Evolutionary conservation across 2,329 filamentous ascomycete genomes (phyloP).

Genomic region (Byssochlamys sp.): DNA sequence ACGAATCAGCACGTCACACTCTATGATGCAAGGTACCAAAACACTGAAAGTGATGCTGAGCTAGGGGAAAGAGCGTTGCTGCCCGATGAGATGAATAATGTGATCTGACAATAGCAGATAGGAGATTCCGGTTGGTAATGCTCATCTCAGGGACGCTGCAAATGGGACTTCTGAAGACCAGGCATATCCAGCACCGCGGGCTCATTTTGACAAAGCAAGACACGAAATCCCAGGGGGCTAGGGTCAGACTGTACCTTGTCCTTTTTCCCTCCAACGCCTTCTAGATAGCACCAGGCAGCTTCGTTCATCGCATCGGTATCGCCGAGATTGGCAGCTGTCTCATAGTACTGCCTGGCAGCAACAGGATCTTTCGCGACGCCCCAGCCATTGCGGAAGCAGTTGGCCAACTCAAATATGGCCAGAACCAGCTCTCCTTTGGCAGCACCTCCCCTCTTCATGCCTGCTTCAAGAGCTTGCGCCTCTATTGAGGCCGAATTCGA

Average conservation of each 20-base stretch:
- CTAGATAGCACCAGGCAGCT: conserved; percentile 85
- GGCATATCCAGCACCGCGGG: background rate
- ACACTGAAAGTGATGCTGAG: conserved; percentile 10
- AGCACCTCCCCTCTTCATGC: conserved; percentile 82
- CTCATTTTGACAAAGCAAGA: background rate
- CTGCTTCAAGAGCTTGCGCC: conserved; percentile 70
- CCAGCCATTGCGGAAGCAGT: conserved; percentile 83
- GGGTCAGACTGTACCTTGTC: conserved; percentile 69
- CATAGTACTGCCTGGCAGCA: conserved; percentile 85
- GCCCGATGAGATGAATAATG: conserved; percentile 18
- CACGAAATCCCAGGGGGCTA: conserved; percentile 2
- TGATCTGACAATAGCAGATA: conserved; percentile 10
- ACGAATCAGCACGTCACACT: conserved; percentile 4
- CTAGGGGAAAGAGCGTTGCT: conserved; percentile 20
- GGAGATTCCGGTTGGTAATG: conserved; percentile 2
- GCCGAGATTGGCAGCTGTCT: conserved; percentile 90
- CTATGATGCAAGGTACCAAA: conserved; percentile 13
- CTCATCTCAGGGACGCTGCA: conserved; percentile 4
- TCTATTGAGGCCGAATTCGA: conserved; percentile 84
- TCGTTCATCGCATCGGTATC: conserved; percentile 98
- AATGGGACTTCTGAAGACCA: background rate
- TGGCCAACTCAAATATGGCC: conserved; percentile 79
- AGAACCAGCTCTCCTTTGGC: conserved; percentile 94
- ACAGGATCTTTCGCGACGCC: conserved; percentile 76
- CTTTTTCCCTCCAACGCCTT: conserved; percentile 95